Evolutionary conservation across 768 basidiomycete species (phyloP), one percentile per base, ranked within the genome.

Genomic region (Amanita rimosa): DNA sequence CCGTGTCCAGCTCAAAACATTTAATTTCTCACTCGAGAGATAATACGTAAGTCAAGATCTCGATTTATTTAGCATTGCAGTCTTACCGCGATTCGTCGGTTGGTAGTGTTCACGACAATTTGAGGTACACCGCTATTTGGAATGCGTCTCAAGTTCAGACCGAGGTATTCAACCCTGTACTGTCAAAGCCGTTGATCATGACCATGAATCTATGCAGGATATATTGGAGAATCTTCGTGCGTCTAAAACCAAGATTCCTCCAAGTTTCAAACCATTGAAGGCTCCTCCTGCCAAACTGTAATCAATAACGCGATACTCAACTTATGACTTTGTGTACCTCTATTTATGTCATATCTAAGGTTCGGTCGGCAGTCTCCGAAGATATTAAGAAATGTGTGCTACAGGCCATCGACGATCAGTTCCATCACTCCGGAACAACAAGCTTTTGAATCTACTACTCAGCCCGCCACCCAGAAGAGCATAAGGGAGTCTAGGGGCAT

Each of bases 1-100:
- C 91, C 0, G 79, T 88, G 0, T 54, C 73, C 0, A 79, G 84
- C 1, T 82, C 88, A 5, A 96, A 95, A 66, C 79, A 78, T 50
- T 63, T 94, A 0, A 68, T 95, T 43, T 69, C 76, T 11, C 88
- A 95, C 64, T 72, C 88, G 4, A 63, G 85, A 49, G 90, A 95
- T 60, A 83, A 94, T 57, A 74, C 73, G 86, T 86, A 44, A 46
- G 78, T 62, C 13, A 16, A 9, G 3, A 11, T 19, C 40, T n/a
- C n/a, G n/a, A n/a, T n/a, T n/a, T 9, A 16, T 44, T 13, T 14
- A 24, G 10, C 16, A 34, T 21, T 49, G 42, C 14, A 16, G 10
- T 4, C 22, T 40, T 17, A 9, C 17, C 33, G 6, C 22, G 5
- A n/a, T 31, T 10, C 17, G 7, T 5, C 37, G 27, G 4, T 41